Evolutionary conservation across 257 asterid genomes (phyloP), one percentile per base, ranked within the genome.

Genomic region (Petrea volubilis): DNA sequence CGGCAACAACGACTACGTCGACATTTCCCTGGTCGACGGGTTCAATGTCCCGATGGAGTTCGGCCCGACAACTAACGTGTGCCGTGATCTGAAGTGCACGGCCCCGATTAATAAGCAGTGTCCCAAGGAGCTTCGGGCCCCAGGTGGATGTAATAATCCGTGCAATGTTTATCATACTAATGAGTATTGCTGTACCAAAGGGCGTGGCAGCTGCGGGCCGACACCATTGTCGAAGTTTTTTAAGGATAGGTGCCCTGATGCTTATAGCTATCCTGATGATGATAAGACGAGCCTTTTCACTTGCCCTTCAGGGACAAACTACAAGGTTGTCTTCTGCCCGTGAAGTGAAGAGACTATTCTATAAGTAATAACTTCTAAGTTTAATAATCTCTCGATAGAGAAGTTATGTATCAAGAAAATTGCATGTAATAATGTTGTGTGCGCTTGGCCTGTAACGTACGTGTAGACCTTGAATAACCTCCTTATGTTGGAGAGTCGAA

Each of bases 241-340:
- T 23, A 77, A 81, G 80, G 64, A 71, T 7, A 77, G 80, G 56
- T 86, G 92, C 38, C 84, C 92, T 5, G 81, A 83, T 75, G 92
- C 92, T 11, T 86, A 81, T 5, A 81, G 84, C 64, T 83, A 77
- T 28, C 92, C 92, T 13, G 81, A 60, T 70, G 89, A 86, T 78
- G 87, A 83, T 65, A 75, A 56, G 0, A 86, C 85, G 0, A 86
- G 87, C 43, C 70, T 74, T 40, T 77, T 79, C 38, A 86, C 87
- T 12, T 83, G 91, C 66, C 85, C 79, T 0, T 50, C 71, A 11
- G 91, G 89, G 0, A 81, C 87, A 5, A 79, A 81, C 31, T 86
- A 83, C 49, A 73, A 60, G 78, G 88, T 83, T 64, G 83, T 83
- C 2, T 86, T 86, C 79, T 83, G 89, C 78, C 91, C 89, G 14